Base-by-base conservation (phyloP, 345 rosid genomes). In the Noccaea bulbosa region DNA sequence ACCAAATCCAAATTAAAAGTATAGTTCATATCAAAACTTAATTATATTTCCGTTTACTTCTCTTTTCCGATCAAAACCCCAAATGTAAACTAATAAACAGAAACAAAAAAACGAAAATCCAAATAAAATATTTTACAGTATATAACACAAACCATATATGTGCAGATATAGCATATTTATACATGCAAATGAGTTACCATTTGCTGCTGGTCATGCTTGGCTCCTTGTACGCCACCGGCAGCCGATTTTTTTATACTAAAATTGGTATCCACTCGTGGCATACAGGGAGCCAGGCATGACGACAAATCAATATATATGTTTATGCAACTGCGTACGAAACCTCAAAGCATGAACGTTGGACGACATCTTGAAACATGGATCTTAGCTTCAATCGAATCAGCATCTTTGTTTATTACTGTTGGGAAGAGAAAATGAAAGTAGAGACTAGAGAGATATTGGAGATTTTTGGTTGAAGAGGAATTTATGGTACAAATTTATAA, bases 281-380 rank as follows among this genome's bases (percentile, higher is more conserved):
- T 74, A 74, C 78, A 74, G 69, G 73, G 73, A 74, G 63, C 78
- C 78, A 74, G 73, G 78, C 78, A 67, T 74, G 9, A 67, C 16
- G 3, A 5, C 8, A 40, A 27, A 27, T 2, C 8, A 49, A 43
- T 27, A 32, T 27, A 22, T 37, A 14, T 38, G 11, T 7, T 34
- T 8, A 50, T 45, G 6, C 1, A 27, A 3, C 24, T 33, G 4
- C 15, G 47, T 39, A 52, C 1, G 0, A 65, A 57, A 73, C 61
- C 67, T 34, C 3, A 49, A 11, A 27, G 2, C 33, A 50, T 73
- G 67, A 51, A 74, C 41, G 22, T 41, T 58, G 67, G 46, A 1
- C 4, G 45, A 0, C 9, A 39, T 56, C 45, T 71, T 71, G n/a
- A n/a, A 34, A 24, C 9, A 62, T 44, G 0, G 40, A 41, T 51